Evolutionary conservation across 2,329 filamentous ascomycete species (phyloP).

Genomic region (Ophiocordyceps sinensis): DNA sequence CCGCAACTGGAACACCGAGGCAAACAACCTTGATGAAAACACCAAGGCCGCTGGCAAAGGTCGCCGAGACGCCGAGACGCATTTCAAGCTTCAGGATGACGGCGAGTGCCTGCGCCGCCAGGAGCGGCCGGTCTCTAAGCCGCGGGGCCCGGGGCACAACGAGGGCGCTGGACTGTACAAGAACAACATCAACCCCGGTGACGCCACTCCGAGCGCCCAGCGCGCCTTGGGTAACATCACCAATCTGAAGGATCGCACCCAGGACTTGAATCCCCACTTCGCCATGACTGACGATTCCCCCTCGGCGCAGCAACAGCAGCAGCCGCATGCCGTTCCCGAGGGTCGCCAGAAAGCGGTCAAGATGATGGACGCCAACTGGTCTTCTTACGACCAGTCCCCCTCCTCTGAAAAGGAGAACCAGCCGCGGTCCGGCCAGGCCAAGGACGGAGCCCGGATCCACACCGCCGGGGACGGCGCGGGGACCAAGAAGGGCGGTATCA

Average conservation of each 20-base stretch:
- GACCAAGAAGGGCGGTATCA: constrained; percentile 36
- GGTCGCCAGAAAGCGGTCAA: constrained; percentile 56
- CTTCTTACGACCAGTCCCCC: constrained; percentile 39
- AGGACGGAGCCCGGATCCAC: constrained; percentile 21
- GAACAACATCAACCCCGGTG: constrained; percentile 52
- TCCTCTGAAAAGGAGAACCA: constrained; percentile 35
- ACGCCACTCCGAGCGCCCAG: constrained; percentile 22
- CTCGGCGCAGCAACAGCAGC: constrained; percentile 22
- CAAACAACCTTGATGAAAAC: constrained; percentile 38
- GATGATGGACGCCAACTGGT: constrained; percentile 56
- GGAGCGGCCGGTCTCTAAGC: constrained; percentile 26
- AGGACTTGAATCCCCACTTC: constrained; percentile 70
- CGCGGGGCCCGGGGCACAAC: constrained; percentile 46
- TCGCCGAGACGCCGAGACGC: constrained; percentile 64
- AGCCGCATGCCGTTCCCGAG: constrained; percentile 32
- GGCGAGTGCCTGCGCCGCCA: constrained; percentile 40
- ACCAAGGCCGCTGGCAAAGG: constrained; percentile 47
- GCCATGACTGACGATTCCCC: constrained; percentile 56
- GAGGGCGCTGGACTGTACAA: constrained; percentile 58
- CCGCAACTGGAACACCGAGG: constrained; percentile 65
- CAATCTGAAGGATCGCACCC: constrained; percentile 57
- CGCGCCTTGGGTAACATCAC: constrained; percentile 50
- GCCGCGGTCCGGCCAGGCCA: constrained; percentile 28
- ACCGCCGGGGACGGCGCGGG: constrained; percentile 55
- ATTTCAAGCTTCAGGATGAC: constrained; percentile 76